phyloP scores from a whole-genome alignment of 2,329 filamentous ascomycete species.

The Gyromitra esculenta region DNA sequence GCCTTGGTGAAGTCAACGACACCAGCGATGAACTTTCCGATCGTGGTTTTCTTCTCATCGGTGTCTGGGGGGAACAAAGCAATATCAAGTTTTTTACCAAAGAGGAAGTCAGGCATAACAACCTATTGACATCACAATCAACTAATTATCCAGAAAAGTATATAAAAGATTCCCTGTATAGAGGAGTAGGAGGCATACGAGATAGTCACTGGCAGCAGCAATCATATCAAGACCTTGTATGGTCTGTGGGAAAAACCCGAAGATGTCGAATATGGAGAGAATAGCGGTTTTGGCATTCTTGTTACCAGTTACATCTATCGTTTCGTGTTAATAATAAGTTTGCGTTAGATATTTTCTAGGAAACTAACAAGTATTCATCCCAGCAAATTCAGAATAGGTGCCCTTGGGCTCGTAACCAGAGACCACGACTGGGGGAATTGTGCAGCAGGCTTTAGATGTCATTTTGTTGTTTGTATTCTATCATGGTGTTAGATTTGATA shows the following conservation, averaged over 20 bases:
- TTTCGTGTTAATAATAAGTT: constrained; percentile 25
- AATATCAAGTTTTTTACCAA: constrained; percentile 61
- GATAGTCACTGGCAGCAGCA: constrained; percentile 64
- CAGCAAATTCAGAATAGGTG: constrained; percentile 68
- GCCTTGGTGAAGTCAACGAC: constrained; percentile 59
- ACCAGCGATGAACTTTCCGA: constrained; percentile 69
- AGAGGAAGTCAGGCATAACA: constrained; percentile 63
- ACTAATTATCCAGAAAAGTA: neutral
- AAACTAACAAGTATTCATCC: constrained; percentile 66
- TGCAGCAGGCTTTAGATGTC: constrained; percentile 59
- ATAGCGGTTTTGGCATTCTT: constrained; percentile 69
- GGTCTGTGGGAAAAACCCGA: constrained; percentile 71
- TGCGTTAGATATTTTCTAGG: neutral
- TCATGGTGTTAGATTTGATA: neutral
- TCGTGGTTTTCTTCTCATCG: constrained; percentile 70
- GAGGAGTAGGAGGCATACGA: constrained; percentile 55
- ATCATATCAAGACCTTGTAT: constrained; percentile 73
- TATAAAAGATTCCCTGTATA: too few species aligned
- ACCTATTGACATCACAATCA: constrained; percentile 46
- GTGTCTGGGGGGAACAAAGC: constrained; percentile 68
- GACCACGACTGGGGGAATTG: constrained; percentile 66
- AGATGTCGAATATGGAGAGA: constrained; percentile 73
- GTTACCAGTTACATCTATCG: constrained; percentile 65
- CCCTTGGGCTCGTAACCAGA: constrained; percentile 69
- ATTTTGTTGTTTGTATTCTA: constrained; percentile 33